Percentiles rank a stretch among this genome's conserved stretches.
Conservation (phyloP, 371 early-diverging fungal genomes). For the Massospora cicadina region DNA sequence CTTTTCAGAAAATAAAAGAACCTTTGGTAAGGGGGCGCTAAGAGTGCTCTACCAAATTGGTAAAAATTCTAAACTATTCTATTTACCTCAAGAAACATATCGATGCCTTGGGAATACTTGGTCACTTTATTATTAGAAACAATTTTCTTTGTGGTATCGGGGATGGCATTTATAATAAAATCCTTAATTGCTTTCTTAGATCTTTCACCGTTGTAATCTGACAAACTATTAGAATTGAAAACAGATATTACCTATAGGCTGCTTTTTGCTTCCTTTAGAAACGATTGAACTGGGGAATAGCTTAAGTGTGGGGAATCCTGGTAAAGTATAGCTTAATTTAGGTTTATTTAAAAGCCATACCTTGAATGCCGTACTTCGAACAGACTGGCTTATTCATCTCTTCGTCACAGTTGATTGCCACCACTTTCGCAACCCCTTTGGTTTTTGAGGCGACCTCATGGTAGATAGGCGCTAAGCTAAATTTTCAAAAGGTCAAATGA, state of each 20-base stretch:
- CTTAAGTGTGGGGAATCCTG: conserved; percentile 6
- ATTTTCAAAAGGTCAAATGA: neutral
- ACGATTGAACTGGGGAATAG: conserved; percentile 2
- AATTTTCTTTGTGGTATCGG: neutral
- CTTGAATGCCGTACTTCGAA: conserved; percentile 51
- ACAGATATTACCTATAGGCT: neutral
- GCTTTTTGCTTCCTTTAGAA: neutral
- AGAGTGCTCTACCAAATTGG: neutral
- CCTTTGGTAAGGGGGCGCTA: neutral
- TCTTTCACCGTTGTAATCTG: neutral
- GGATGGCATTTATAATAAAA: conserved; percentile 5
- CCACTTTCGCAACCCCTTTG: conserved; percentile 61
- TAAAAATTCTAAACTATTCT: neutral
- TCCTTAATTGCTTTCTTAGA: conserved; percentile 4
- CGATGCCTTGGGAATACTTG: neutral
- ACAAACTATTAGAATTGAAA: neutral
- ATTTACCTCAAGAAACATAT: conserved; percentile 1
- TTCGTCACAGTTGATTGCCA: conserved; percentile 79
- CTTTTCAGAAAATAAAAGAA: conserved; percentile 1
- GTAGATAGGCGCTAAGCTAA: neutral
- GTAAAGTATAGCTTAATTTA: too few relatives aligned
- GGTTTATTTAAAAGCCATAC: too few relatives aligned
- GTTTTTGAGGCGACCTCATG: conserved; percentile 15
- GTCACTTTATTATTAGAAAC: neutral
- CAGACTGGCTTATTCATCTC: conserved; percentile 55